These are phyloP conservation scores for Entrophospora sp. DNA, from an alignment of 192 early-diverging fungal species.

Conservation along the genomic window DNA sequence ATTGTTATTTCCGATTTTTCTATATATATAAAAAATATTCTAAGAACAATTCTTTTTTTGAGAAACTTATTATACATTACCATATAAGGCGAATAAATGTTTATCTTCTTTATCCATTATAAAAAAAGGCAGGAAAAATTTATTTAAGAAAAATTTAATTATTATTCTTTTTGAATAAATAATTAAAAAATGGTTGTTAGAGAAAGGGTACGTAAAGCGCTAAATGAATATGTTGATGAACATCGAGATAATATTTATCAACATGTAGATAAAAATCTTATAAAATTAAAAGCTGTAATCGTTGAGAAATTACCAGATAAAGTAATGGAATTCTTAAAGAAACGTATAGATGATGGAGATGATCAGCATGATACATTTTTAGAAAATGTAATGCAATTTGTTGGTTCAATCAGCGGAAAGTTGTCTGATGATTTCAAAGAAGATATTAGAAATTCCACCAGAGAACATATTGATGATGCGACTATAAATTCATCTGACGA, in stretches of 20 bases:
- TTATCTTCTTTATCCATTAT: too few relatives aligned
- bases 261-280: neutral
- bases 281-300: neutral
- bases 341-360: neutral
- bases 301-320: slow-evolving; percentile 1
- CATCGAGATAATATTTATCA: neutral
- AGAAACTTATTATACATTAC: too few relatives aligned
- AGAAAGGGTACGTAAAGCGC: neutral
- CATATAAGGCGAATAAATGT: too few relatives aligned
- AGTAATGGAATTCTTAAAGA: slow-evolving; percentile 4
- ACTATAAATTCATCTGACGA: neutral
- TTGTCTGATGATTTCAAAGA: slow-evolving; percentile 13
- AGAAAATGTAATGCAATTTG: neutral
- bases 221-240: slow-evolving; percentile 6
- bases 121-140: too few relatives aligned
- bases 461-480: neutral
- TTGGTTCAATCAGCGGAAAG: neutral
- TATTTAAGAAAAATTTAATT: too few relatives aligned
- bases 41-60: too few relatives aligned
- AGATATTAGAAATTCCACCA: neutral
- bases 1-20: too few relatives aligned
- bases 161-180: too few relatives aligned
- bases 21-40: too few relatives aligned
- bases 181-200: too few relatives aligned
- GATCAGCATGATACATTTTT: neutral